phyloP scores from a whole-genome alignment of 1,284 basidiomycete genomes.

The Trichosporon sp. region DNA sequence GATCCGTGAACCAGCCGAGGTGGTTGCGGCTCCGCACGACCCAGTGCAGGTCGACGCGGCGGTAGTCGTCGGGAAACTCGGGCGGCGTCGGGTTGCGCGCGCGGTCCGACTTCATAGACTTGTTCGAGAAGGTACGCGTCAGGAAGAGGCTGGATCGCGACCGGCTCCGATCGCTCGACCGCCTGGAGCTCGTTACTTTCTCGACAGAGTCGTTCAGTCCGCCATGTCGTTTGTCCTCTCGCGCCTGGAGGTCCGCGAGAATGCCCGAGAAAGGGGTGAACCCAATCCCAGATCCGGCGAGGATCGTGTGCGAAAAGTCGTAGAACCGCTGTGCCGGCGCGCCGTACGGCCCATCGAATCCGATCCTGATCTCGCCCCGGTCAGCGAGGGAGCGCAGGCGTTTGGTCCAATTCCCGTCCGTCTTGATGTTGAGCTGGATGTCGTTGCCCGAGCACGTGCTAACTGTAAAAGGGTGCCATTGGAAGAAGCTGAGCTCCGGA shows the following conservation, averaged over 20 bases:
- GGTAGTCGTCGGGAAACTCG: conserved; percentile 33
- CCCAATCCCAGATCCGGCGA: conserved; percentile 41
- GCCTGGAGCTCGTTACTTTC: not conserved
- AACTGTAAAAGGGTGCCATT: conserved; percentile 46
- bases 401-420: conserved; percentile 41
- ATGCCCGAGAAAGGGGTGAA: conserved; percentile 45
- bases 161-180: conserved; percentile 4
- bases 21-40: conserved; percentile 39
- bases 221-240: conserved; percentile 34
- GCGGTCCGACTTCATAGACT: not conserved
- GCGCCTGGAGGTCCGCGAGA: conserved; percentile 38
- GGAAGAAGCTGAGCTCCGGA: conserved; percentile 32
- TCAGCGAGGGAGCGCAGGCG: conserved; percentile 30
- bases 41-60: conserved; percentile 45
- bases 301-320: conserved; percentile 43
- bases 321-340: conserved; percentile 45
- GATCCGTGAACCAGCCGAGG: conserved; percentile 41
- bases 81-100: conserved; percentile 20
- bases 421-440: conserved; percentile 43
- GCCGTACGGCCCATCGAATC: conserved; percentile 42
- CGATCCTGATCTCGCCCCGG: conserved; percentile 32
- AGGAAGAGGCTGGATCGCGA: conserved; percentile 17
- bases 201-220: conserved; percentile 27
- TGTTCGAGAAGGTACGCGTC: conserved; percentile 6
- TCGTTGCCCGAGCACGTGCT: conserved; percentile 34